Conservation (phyloP, 1,139 yeast genomes). For the Saccharomycopsis hybrid region DNA sequence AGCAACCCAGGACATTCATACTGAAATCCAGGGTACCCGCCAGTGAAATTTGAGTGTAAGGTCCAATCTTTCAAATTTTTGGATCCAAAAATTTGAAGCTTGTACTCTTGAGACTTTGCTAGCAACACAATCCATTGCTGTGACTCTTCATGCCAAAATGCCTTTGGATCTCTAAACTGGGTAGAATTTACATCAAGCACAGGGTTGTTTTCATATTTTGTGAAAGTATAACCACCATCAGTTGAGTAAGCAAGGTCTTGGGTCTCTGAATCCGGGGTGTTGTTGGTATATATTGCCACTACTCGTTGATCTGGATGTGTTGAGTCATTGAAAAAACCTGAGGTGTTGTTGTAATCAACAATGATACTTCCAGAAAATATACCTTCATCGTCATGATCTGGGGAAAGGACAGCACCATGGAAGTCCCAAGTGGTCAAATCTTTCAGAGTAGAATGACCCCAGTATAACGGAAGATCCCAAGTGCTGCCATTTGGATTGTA, state of each 20-base stretch:
- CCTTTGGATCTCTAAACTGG: slow-evolving; percentile 37
- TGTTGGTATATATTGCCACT: slow-evolving; percentile 33
- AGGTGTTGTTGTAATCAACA: slow-evolving; percentile 32
- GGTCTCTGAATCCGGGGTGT: slow-evolving; percentile 26
- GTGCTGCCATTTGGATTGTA: slow-evolving; percentile 29
- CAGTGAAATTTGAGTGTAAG: slow-evolving; percentile 29
- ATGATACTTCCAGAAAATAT: slow-evolving; percentile 34
- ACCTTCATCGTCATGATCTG: slow-evolving; percentile 27
- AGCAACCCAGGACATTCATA: slow-evolving; percentile 35
- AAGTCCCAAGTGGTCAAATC: slow-evolving; percentile 32
- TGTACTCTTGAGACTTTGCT: slow-evolving; percentile 31
- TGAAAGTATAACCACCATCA: slow-evolving; percentile 33
- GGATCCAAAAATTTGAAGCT: slow-evolving; percentile 30
- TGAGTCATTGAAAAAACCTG: slow-evolving; percentile 30
- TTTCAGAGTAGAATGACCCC: slow-evolving; percentile 35
- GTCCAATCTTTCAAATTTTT: slow-evolving; percentile 30
- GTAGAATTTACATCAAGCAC: slow-evolving; percentile 29
- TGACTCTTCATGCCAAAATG: slow-evolving; percentile 32
- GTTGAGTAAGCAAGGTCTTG: slow-evolving; percentile 32
- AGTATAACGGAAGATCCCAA: slow-evolving; percentile 29
- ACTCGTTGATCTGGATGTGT: slow-evolving; percentile 29
- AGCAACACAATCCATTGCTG: slow-evolving; percentile 34
- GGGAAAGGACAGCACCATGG: slow-evolving; percentile 28
- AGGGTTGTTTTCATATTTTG: slow-evolving; percentile 30
- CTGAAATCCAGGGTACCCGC: slow-evolving; percentile 32